phyloP scores from a whole-genome alignment of 2,329 filamentous ascomycete genomes.

The Diaporthe sp. region DNA sequence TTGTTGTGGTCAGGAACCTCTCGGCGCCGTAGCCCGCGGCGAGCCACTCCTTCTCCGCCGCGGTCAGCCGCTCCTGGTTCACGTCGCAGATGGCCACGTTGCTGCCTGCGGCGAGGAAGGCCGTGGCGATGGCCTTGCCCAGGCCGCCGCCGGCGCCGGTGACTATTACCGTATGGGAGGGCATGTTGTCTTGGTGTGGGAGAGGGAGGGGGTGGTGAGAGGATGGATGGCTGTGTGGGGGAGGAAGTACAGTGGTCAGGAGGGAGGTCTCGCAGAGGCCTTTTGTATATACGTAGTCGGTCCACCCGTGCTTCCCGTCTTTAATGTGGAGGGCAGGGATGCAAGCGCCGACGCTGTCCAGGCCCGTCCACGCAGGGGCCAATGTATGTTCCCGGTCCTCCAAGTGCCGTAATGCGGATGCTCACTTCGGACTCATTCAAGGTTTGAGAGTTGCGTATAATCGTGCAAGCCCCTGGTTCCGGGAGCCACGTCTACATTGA shows the following conservation, averaged over 20 bases:
- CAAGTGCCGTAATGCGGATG: not conserved
- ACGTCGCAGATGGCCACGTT: slow-evolving; percentile 54
- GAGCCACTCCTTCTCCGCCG: slow-evolving; percentile 46
- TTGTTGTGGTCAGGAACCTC: slow-evolving; percentile 47
- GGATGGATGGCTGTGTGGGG: not conserved
- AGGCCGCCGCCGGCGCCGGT: slow-evolving; percentile 53
- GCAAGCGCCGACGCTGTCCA: not conserved
- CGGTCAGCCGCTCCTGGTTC: slow-evolving; percentile 47
- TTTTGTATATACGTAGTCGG: not conserved
- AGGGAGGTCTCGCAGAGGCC: not conserved
- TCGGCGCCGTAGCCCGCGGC: slow-evolving; percentile 43
- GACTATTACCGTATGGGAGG: slow-evolving; percentile 46
- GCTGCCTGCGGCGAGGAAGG: slow-evolving; percentile 51
- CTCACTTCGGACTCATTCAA: not conserved
- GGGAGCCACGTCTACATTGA: not conserved
- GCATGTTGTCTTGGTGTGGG: not conserved
- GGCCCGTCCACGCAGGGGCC: not conserved
- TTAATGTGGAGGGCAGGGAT: not conserved
- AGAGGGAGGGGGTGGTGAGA: not conserved
- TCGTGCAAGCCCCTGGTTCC: not conserved
- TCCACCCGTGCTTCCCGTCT: not conserved
- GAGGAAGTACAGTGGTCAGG: not conserved
- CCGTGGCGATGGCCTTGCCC: slow-evolving; percentile 50
- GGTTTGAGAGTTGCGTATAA: not conserved
- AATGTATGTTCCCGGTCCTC: not conserved